Evolutionary conservation across 2,329 filamentous ascomycete species (phyloP), one percentile per base, ranked within the genome.

Genomic region (Sporothrix globosa): DNA sequence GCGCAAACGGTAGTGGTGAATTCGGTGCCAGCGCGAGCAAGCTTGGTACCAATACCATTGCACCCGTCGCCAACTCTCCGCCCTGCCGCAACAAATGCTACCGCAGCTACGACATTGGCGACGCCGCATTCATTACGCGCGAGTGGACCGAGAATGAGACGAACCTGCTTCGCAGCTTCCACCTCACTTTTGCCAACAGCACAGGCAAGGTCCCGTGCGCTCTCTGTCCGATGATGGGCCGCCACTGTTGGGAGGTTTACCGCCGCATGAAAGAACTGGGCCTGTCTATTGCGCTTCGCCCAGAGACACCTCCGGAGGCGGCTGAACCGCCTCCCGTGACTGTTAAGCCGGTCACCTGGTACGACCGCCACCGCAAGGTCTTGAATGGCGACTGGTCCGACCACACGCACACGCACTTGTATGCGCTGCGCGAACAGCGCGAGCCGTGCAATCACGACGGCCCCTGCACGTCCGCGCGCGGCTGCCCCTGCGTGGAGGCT

Each of bases 401-500:
- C 3, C 82, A 86, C 56, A 88, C 85, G 13, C 80, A 82, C 61
- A 85, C 84, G 3, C 84, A 87, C 73, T 81, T 86, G 68, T 85
- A 87, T 73, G 83, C 88, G 60, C 80, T 84, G 19, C 84, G 87
- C 50, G 85, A 86, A 46, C 81, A 86, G 1, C 86, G 87, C 67
- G 86, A 89, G 70, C 88, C 90, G 3, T 94, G 91, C 75, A 84
- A 84, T 67, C 91, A 94, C 75, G 85, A 88, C 39, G 91, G 91
- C 0, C 84, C 88, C 2, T 94, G 91, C 77, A 85, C 85, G 19
- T 79, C 79, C 3, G 80, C 81, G 4, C 84, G 84, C 14, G 75
- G 80, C 21, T 95, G 92, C 74, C 81, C 84, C 1, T 95, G 92
- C 75, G 88, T 87, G 19, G 78, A 83, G 63, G 82, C 85, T 11